Evolutionary conservation across 257 asterid species (phyloP).

Genomic region (Marsdenia floribunda): DNA sequence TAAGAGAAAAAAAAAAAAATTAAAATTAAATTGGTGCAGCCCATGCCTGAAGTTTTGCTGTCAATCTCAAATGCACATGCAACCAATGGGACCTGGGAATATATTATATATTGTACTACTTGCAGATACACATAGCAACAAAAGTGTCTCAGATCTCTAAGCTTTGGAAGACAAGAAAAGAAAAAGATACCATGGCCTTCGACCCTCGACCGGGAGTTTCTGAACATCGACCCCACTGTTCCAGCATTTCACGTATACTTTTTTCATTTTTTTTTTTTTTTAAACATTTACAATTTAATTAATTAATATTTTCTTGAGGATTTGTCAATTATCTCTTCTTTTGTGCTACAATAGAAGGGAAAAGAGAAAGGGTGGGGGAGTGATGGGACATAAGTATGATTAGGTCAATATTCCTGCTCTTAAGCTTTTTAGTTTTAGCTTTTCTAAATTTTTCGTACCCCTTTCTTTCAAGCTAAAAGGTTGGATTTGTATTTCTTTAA

Average conservation of each 20-base stretch:
- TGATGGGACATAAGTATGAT: neutral
- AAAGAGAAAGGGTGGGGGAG: neutral
- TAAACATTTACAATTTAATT: neutral
- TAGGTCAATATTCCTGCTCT: neutral
- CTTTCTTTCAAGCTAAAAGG: neutral
- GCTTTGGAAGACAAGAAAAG: neutral
- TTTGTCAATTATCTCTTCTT: neutral
- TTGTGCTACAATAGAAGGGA: too few relatives aligned
- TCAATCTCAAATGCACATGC: conserved; percentile 14
- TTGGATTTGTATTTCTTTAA: neutral
- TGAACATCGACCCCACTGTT: conserved; percentile 15
- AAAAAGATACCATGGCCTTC: conserved; percentile 8
- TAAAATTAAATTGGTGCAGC: conserved; percentile 5
- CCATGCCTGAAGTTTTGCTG: conserved; percentile 17
- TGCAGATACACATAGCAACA: conserved; percentile 5
- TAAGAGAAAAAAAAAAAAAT: neutral
- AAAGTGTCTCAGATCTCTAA: conserved; percentile 13
- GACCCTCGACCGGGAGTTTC: neutral
- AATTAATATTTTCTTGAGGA: neutral
- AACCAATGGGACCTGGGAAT: conserved; percentile 14
- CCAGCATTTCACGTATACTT: neutral
- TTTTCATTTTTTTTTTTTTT: neutral
- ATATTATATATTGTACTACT: neutral
- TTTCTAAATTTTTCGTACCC: neutral
- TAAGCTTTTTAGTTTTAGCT: neutral